Base-by-base conservation (phyloP, 2,329 filamentous ascomycete species). In the Arthroderma sp. region DNA sequence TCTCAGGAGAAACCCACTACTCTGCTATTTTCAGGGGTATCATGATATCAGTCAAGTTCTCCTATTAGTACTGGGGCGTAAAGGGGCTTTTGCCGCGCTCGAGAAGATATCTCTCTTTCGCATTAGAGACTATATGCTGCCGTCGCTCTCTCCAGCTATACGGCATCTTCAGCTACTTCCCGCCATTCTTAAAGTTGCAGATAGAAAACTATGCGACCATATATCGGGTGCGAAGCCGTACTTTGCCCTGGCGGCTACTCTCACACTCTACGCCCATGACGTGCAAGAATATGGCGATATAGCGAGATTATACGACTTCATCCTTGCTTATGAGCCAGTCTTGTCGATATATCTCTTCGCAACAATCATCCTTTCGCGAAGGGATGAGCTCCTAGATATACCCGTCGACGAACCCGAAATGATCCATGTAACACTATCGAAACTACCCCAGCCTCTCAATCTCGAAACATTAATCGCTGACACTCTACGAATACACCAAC, bases 41-140 rank as follows among this genome's bases (percentile, higher is more conserved):
- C 91, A 98, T 65, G 91, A 98, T 67, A 96, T 98, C 57, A 91
- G 86, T 55, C 93, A 98, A 66, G 91, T 98, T 27, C 74, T 98
- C 48, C 75, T 96, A 36, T 75, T 98, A 9, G 88, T 95, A 7
- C 72, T 98, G 3, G 81, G 82, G 0, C 67, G 77, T 6, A 58
- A 71, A 22, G 61, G 71, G 44, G 80, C 84, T 10, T 70, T 74
- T 11, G 63, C 71, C 5, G 78, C 82, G 10, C 77, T 93, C 30
- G 74, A 83, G 31, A 82, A 84, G n/a, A 78, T 98, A 47, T 94
- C 88, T 3, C 72, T 88, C 30, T 75, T 96, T 38, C 83, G 87
- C 43, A 95, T 98, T 59, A 80, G 91, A 50, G 91, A 98, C 66
- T 98, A 95, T 63, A 95, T 98, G 91, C 78, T 98, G 7, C 88